Evolutionary conservation across 2,329 filamentous ascomycete genomes (phyloP).

Genomic region (Xylaria sp.): DNA sequence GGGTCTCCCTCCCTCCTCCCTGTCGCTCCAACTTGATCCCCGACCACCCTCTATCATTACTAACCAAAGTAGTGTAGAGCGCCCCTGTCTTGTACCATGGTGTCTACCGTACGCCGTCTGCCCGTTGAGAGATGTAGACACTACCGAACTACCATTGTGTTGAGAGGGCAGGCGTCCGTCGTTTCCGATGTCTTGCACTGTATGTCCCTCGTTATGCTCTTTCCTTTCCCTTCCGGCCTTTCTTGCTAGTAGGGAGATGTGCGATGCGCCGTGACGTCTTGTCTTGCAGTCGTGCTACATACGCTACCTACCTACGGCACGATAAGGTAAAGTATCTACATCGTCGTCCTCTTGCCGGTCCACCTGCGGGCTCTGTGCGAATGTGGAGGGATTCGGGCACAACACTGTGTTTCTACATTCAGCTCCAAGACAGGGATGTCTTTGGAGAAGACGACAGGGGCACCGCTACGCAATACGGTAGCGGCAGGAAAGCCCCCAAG

Average conservation of each 20-base stretch:
- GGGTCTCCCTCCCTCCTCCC: slow-evolving; percentile 35
- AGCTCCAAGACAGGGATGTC: slow-evolving; percentile 37
- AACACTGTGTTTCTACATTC: slow-evolving; percentile 38
- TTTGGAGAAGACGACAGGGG: slow-evolving; percentile 39
- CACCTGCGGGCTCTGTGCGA: slow-evolving; percentile 37
- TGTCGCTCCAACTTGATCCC: slow-evolving; percentile 35
- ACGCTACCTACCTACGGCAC: background rate
- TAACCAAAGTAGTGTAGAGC: slow-evolving; percentile 4
- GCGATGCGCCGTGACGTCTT: slow-evolving; percentile 33
- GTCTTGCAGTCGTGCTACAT: slow-evolving; percentile 27
- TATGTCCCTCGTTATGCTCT: slow-evolving; percentile 19
- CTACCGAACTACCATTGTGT: background rate
- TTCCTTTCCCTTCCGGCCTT: slow-evolving; percentile 16
- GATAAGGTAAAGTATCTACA: slow-evolving; percentile 20
- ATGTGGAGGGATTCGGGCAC: slow-evolving; percentile 30
- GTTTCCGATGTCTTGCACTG: slow-evolving; percentile 25
- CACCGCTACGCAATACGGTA: slow-evolving; percentile 25
- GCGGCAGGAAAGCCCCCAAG: slow-evolving; percentile 29
- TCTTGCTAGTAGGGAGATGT: slow-evolving; percentile 11
- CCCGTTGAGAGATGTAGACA: background rate
- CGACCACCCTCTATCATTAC: slow-evolving; percentile 23
- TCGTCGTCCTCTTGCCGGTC: slow-evolving; percentile 33
- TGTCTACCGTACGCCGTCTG: slow-evolving; percentile 8
- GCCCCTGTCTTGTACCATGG: slow-evolving; percentile 20
- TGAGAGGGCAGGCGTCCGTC: slow-evolving; percentile 8